Base-by-base conservation (phyloP, 2,329 filamentous ascomycete genomes). In the Aspergillus novoparasiticus region DNA sequence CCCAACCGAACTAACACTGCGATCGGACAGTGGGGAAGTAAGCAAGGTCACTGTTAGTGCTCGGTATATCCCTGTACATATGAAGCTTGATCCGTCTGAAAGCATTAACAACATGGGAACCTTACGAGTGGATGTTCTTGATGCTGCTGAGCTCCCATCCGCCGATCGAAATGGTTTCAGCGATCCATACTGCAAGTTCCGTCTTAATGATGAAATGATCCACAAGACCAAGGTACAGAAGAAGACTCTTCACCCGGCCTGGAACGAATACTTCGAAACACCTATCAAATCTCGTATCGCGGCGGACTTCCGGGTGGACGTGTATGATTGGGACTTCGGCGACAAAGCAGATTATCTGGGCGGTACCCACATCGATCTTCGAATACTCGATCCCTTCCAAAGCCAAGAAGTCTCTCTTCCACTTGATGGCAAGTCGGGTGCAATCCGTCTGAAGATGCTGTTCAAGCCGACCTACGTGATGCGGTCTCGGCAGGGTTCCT, bases 21-120 rank as follows among this genome's bases (percentile, higher is more conserved):
- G 89, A 76, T 90, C 92, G 64, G 88, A 91, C 21, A 86, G 94
- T 48, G 94, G 93, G 58, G 85, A 86, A 63, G 79, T 89, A 30
- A 93, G 88, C 81, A 94, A 89, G 73, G 85, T 99, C 75, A 96
- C 90, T 69, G 91, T 99, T 74, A 96, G 91, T 81, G 86, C 97
- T 73, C 96, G 96, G 79, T 99, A 97, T 76, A 89, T 99, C 28
- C 95, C 95, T 0, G 89, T 98, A 64, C 89, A 92, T 81, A 99
- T 99, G 95, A 84, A 89, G 61, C 90, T 99, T 56, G 93, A 99
- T 73, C 91, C 95, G 0, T 93, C 89, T 72, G 95, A 99, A 80
- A 97, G 93, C 73, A 97, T 99, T 84, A 98, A 97, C 86, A 99
- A 99, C 80, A 96, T 97, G 88, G 95, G 95, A 64, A 94, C 89